Evolutionary conservation across 345 rosid genomes (phyloP), one percentile per base, ranked within the genome.

Genomic region (Mercurialis annua): DNA sequence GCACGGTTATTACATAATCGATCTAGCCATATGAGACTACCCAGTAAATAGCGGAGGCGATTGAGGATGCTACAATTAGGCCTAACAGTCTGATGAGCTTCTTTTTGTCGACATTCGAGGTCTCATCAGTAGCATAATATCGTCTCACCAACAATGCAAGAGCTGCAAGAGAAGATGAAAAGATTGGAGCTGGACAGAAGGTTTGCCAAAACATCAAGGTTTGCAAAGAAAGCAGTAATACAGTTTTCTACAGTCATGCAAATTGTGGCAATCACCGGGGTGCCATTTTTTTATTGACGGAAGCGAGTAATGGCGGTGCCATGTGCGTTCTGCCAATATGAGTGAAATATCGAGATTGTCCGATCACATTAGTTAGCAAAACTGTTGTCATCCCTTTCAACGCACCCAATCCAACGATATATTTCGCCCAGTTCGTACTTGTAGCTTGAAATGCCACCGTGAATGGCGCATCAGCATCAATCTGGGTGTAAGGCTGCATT

Each of bases 281-380:
- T 72, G 5, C 76, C 70, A 2, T 66, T 58, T 43, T 65, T 38
- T 21, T 66, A 40, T 66, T 66, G 60, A 72, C 31, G 47, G 50
- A 29, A 16, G 76, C 71, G 3, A 72, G 66, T 30, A 51, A 57
- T 1, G 76, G 76, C 34, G 76, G 76, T 14, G 66, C 66, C 70
- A 72, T 65, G 61, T 66, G 71, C 23, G 76, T 65, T 43, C 76
- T 36, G 5, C 65, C 71, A 12, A 72, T 72, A 53, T 72, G 76
- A 16, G 71, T 66, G 53, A 72, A 51, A 60, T 72, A 72, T 10
- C 76, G 66, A 59, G 76, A 64, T 33, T 72, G 76, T 2, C 59
- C 66, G 10, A 72, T 52, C 36, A 53, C 24, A 48, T 50, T 65
- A 24, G 59, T 66, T 11, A 72, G 60, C 36, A 72, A 8, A 38